phyloP scores from a whole-genome alignment of 345 rosid species.

The Corchorus capsularis region DNA sequence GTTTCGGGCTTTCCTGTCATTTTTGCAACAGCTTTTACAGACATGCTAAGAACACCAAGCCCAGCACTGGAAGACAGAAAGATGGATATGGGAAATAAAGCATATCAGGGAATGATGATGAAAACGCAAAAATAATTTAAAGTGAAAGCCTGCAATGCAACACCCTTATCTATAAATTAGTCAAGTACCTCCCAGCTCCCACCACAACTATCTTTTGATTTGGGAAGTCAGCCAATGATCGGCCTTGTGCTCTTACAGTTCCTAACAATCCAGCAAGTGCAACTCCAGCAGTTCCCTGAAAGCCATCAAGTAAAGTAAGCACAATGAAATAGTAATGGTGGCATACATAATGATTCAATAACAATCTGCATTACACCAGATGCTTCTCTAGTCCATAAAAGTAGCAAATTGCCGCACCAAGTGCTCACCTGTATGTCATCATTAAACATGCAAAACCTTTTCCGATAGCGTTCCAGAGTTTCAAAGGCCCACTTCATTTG shows the following conservation, averaged over 20 bases:
- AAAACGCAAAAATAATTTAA: not conserved
- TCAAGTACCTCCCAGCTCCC: constrained; percentile 96
- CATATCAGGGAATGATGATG: constrained; percentile 7
- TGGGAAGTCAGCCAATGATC: constrained; percentile 69
- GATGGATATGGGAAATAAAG: constrained; percentile 16
- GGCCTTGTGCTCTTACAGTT: constrained; percentile 93
- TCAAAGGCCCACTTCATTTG: constrained; percentile 99
- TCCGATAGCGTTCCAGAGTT: constrained; percentile 84
- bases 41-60: constrained; percentile 90
- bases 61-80: constrained; percentile 74
- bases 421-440: constrained; percentile 88
- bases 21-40: constrained; percentile 71
- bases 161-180: constrained; percentile 4
- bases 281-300: constrained; percentile 99
- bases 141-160: not conserved
- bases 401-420: constrained; percentile 18
- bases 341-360: constrained; percentile 14
- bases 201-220: constrained; percentile 98
- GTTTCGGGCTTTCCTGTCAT: constrained; percentile 69
- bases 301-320: constrained; percentile 26
- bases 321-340: constrained; percentile 12
- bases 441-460: constrained; percentile 94
- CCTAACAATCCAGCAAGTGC: constrained; percentile 97
- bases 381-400: constrained; percentile 1
- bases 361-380: constrained; percentile 22